A percentile compares a stretch with the other conserved stretches of the same genome.
phyloP scores from a whole-genome alignment of 441 rosid genomes.

The Erodium texanum region DNA sequence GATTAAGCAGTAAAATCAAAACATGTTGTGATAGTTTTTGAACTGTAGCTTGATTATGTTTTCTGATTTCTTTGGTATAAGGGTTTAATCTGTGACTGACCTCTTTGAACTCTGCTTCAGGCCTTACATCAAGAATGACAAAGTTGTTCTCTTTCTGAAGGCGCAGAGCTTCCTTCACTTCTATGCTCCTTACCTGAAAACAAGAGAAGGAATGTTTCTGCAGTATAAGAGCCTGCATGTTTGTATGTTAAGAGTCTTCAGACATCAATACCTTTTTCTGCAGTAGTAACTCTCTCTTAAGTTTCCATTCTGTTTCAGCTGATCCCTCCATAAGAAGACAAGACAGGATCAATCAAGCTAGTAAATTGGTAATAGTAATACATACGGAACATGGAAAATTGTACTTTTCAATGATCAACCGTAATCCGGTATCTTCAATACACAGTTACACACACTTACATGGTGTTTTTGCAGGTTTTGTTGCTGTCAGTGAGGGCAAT shows the following conservation, averaged over 20 bases:
- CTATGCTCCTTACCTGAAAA: slow-evolving; percentile 73
- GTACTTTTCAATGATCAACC: background rate
- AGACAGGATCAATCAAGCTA: slow-evolving; percentile 9
- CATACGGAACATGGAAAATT: background rate
- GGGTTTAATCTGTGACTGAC: slow-evolving; percentile 25
- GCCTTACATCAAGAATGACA: slow-evolving; percentile 90
- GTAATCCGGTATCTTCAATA: no score
- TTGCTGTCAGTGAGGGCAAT: slow-evolving; percentile 27
- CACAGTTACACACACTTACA: slow-evolving; percentile 27
- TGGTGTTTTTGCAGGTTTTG: slow-evolving; percentile 76
- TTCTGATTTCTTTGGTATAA: background rate
- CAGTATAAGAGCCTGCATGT: background rate
- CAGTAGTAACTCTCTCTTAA: slow-evolving; percentile 60
- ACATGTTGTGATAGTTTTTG: background rate
- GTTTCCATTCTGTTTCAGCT: slow-evolving; percentile 96
- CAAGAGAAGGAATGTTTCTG: slow-evolving; percentile 1
- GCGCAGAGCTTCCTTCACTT: slow-evolving; percentile 78
- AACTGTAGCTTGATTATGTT: background rate
- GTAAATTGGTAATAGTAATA: no score
- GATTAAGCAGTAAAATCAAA: background rate
- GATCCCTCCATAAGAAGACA: slow-evolving; percentile 33
- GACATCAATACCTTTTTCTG: slow-evolving; percentile 55
- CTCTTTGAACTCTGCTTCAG: slow-evolving; percentile 83
- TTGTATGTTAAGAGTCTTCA: background rate
- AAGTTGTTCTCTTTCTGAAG: slow-evolving; percentile 87